Conservation (phyloP, 208 protist species). For the Trypanosoma vivax region DNA sequence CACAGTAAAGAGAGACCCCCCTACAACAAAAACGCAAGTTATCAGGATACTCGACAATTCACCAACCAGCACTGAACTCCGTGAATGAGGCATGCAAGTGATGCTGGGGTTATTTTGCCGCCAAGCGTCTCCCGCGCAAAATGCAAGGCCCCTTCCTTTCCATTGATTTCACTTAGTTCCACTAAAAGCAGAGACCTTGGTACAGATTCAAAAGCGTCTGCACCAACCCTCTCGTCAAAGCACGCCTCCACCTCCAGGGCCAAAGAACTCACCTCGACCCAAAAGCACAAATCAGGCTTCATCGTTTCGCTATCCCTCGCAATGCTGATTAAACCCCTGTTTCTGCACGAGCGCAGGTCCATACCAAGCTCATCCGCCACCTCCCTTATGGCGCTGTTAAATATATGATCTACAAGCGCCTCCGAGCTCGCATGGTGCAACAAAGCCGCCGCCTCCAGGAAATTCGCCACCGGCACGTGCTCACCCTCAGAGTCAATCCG, state of each 20-base stretch:
- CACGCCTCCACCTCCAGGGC: conserved; percentile 17
- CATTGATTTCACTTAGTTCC: conserved; percentile 4
- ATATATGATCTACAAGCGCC: conserved; percentile 21
- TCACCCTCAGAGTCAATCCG: not conserved
- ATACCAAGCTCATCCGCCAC: conserved; percentile 40
- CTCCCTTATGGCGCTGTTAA: conserved; percentile 24
- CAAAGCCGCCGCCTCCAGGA: conserved; percentile 3
- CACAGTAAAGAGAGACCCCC: no score
- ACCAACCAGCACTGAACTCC: conserved; percentile 8
- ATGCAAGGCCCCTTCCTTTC: conserved; percentile 3
- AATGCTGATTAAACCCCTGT: conserved; percentile 30
- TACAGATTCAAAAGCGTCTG: conserved; percentile 37
- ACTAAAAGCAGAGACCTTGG: conserved; percentile 24
- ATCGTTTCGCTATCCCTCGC: conserved; percentile 10
- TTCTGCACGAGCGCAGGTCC: conserved; percentile 3
- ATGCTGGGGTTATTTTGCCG: conserved; percentile 27
- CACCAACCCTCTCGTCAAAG: conserved; percentile 22
- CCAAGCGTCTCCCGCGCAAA: conserved; percentile 21
- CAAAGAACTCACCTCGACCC: conserved; percentile 10
- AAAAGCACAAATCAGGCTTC: conserved; percentile 42
- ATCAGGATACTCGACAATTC: no score
- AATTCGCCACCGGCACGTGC: not conserved
- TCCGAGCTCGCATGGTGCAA: conserved; percentile 18
- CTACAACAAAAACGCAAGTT: no score
- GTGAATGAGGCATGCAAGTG: conserved; percentile 22